Evolutionary conservation across 2,329 filamentous ascomycete genomes (phyloP), one percentile per base, ranked within the genome.

Genomic region (Alternaria sp.): DNA sequence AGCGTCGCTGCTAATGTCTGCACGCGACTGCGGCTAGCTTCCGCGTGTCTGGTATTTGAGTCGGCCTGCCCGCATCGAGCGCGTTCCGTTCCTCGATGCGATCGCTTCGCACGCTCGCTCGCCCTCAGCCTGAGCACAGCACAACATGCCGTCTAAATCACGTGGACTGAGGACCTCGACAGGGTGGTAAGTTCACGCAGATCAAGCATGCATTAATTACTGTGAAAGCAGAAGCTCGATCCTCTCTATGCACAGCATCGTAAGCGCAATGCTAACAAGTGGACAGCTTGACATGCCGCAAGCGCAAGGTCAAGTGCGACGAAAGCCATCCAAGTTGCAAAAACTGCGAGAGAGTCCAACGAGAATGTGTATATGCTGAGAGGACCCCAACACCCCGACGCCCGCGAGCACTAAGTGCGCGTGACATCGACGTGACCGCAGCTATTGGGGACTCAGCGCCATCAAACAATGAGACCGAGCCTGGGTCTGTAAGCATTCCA

Each of bases 261-360:
- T 47, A 10, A 43, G 15, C 36, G 30, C 17, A 17, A 7, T 46
- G 46, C 68, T 71, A 23, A 71, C 30, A 4, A 32, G 28, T 46
- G 11, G 12, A 32, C 21, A 83, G 80, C 66, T 69, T 81, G 58
- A 81, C 80, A n/a, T 84, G 83, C 67, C 81, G 82, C 30, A 79
- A 80, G 61, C 76, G 84, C 49, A 81, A 84, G 64, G 83, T 85
- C 69, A 86, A 86, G 72, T 86, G 84, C 69, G 83, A 85, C 61
- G 83, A 85, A 71, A 75, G 74, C 30, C 81, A 78, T 60, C 83
- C 81, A 9, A 68, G 74, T 21, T 84, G 83, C 66, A 78, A 76
- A 17, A 81, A 81, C 60, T 85, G 82, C 69, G 69, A 74, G 7
- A 83, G 83, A 66, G 80, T 79, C 21, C 74, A 77, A 28, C 77